Conservation (phyloP, 2,329 filamentous ascomycete genomes). For the Dothiorella sarmentorum region DNA sequence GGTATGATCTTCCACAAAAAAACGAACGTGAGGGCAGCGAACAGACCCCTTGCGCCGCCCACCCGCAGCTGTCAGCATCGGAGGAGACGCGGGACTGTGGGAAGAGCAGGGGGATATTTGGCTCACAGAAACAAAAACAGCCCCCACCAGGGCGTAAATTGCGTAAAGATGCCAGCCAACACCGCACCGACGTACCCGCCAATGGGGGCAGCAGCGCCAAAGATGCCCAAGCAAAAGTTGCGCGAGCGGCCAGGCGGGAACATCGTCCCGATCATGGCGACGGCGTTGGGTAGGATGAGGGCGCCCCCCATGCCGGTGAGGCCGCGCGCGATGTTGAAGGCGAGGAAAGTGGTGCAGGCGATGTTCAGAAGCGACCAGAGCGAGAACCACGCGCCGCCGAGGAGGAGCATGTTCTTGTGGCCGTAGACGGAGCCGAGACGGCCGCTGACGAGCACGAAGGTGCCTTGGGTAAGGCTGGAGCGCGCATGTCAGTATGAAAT, state of each 20-base stretch:
- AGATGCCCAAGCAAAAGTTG: slow-evolving; percentile 47
- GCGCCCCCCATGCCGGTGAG: slow-evolving; percentile 52
- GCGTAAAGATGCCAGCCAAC: slow-evolving; percentile 40
- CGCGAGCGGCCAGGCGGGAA: slow-evolving; percentile 46
- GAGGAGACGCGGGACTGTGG: no score
- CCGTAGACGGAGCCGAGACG: slow-evolving; percentile 58
- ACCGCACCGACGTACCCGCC: slow-evolving; percentile 45
- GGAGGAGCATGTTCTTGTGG: slow-evolving; percentile 53
- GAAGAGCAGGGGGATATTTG: no score
- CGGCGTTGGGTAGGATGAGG: slow-evolving; percentile 51
- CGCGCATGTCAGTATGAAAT: neutral
- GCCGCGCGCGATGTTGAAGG: slow-evolving; percentile 45
- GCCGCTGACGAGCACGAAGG: slow-evolving; percentile 57
- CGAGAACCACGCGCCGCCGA: slow-evolving; percentile 55
- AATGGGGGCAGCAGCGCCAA: slow-evolving; percentile 47
- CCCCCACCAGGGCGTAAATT: no score
- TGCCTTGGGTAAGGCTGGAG: slow-evolving; percentile 47
- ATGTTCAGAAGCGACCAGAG: slow-evolving; percentile 56
- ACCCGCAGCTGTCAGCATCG: no score
- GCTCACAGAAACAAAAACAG: no score
- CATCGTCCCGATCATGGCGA: slow-evolving; percentile 49
- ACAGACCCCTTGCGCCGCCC: neutral
- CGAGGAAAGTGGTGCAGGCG: slow-evolving; percentile 43
- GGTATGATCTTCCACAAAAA: no score
- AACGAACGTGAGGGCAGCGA: neutral